These are phyloP conservation scores for Hypoxylon perforatum DNA, from an alignment of 495 filamentous ascomycete species.

Conservation along the genomic window DNA sequence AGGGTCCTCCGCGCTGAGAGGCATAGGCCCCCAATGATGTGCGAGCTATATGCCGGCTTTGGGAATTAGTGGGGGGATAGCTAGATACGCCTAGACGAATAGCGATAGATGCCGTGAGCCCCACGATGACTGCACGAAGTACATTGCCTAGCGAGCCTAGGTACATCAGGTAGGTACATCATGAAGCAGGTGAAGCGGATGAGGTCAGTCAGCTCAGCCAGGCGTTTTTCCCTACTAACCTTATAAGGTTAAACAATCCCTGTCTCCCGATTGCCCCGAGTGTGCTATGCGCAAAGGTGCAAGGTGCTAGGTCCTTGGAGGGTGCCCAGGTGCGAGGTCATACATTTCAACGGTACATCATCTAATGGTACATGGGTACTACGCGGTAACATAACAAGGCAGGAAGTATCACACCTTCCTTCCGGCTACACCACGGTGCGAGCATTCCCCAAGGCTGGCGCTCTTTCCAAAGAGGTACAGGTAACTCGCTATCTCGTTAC, in stretches of 20 bases:
- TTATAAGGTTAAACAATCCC: constrained; percentile 11
- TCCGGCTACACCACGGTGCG: constrained; percentile 11
- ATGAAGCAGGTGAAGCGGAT: background rate
- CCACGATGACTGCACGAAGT: constrained; percentile 10
- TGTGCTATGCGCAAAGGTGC: no score
- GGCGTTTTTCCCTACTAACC: constrained; percentile 4
- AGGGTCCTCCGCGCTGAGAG: constrained; percentile 1
- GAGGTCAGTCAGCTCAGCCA: background rate
- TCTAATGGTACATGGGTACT: background rate
- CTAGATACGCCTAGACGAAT: constrained; percentile 14
- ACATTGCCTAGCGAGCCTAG: background rate
- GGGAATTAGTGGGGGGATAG: constrained; percentile 20
- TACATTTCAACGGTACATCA: constrained; percentile 1
- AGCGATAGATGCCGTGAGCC: constrained; percentile 39
- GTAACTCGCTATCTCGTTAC: background rate
- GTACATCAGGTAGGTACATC: constrained; percentile 7
- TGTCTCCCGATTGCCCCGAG: constrained; percentile 26
- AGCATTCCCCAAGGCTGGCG: constrained; percentile 36
- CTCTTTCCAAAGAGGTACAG: background rate
- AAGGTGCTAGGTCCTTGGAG: no score
- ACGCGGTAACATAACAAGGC: no score
- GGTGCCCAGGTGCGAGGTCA: constrained; percentile 19
- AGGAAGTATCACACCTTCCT: background rate
- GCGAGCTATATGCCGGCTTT: constrained; percentile 15
- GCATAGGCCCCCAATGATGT: constrained; percentile 37